Conservation (phyloP, 306 rosid species). For the Casuarina equisetifolia region DNA sequence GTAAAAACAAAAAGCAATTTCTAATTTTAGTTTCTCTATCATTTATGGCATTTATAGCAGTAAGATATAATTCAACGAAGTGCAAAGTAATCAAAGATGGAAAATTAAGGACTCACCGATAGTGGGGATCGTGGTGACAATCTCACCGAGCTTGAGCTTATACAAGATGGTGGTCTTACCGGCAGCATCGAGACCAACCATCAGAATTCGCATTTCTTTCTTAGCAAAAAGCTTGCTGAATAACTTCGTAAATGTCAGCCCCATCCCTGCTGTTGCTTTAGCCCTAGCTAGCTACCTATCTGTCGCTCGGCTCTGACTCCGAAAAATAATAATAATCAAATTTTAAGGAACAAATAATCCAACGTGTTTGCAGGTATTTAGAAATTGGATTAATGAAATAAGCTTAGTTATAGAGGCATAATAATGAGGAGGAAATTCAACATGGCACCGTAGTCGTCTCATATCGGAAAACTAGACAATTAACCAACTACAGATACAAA, state of each 20-base stretch:
- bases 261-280: conserved; percentile 47
- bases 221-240: conserved; percentile 91
- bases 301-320: conserved; percentile 38
- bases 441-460: neutral
- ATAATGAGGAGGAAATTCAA: neutral
- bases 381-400: neutral
- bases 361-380: neutral
- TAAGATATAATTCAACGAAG: neutral
- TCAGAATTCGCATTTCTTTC: conserved; percentile 92
- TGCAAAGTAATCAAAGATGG: neutral
- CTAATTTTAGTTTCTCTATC: neutral
- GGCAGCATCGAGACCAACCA: conserved; percentile 99
- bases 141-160: conserved; percentile 95
- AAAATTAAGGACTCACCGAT: conserved; percentile 51
- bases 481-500: neutral
- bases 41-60: neutral
- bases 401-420: neutral
- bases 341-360: neutral
- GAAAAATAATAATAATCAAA: neutral
- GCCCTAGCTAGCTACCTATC: conserved; percentile 14
- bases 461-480: neutral
- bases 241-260: conserved; percentile 87
- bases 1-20: neutral
- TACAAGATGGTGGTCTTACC: conserved; percentile 96
- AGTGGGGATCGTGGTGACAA: conserved; percentile 95